Conservation (phyloP, 148 eudicot species). For the Polygonum maritimum region DNA sequence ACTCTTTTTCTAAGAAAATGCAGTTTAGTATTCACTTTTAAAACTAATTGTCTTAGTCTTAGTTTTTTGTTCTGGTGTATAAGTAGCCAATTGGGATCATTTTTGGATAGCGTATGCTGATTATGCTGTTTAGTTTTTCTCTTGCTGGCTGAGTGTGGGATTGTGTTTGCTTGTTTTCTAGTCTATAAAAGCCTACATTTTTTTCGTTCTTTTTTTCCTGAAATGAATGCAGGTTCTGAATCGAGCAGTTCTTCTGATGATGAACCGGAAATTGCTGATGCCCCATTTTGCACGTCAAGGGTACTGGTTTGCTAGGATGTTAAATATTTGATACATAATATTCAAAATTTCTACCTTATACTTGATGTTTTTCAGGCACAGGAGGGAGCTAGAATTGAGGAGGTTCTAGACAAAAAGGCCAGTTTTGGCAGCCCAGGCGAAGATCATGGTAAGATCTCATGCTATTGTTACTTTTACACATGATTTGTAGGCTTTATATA, state of each 20-base stretch:
- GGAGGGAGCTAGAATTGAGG: conserved; percentile 21
- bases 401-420: conserved; percentile 21
- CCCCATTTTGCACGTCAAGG: conserved; percentile 17
- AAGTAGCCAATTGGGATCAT: neutral
- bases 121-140: neutral
- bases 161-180: neutral
- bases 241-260: conserved; percentile 22
- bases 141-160: neutral
- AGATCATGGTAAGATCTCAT: conserved; percentile 26
- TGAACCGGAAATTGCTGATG: conserved; percentile 22
- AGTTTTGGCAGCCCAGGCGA: conserved; percentile 18
- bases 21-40: neutral
- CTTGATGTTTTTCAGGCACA: conserved; percentile 13
- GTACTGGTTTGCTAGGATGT: conserved; percentile 9
- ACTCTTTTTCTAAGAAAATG: neutral
- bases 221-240: conserved; percentile 16
- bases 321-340: neutral
- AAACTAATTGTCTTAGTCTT: neutral
- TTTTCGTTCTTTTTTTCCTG: neutral
- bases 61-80: neutral
- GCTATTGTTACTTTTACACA: neutral
- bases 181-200: neutral
- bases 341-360: neutral
- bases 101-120: neutral
- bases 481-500: neutral